Conservation (phyloP, 169 alveolate genomes). For the Toxoplasma gondii region DNA sequence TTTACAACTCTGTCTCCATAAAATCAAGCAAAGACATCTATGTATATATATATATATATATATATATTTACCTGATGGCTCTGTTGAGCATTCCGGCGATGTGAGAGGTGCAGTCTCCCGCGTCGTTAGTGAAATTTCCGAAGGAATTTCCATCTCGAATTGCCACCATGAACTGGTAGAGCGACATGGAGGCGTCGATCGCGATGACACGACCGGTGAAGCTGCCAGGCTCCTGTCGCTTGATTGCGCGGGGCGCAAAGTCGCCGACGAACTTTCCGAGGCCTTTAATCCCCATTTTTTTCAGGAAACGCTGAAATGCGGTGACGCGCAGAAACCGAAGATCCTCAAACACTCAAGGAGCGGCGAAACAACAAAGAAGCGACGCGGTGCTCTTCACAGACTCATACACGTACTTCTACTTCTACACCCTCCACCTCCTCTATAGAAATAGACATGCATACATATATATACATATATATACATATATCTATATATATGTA, state of each 20-base stretch:
- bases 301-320: background rate
- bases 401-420: no score
- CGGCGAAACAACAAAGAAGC: conserved; percentile 79
- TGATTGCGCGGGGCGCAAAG: conserved; percentile 69
- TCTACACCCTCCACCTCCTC: no score
- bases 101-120: conserved; percentile 93
- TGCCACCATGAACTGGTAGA: conserved; percentile 94
- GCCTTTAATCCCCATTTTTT: conserved; percentile 69
- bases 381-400: no score
- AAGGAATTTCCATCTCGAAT: conserved; percentile 84
- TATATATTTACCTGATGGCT: conserved; percentile 75
- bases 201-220: conserved; percentile 92
- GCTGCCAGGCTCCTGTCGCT: conserved; percentile 75
- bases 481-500: background rate
- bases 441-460: no score
- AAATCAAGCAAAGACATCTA: no score
- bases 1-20: no score
- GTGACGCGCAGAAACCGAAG: background rate
- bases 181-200: conserved; percentile 95
- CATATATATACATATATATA: no score
- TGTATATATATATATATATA: background rate
- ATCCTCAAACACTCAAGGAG: conserved; percentile 82
- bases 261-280: conserved; percentile 71
- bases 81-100: conserved; percentile 90
- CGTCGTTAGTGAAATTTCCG: conserved; percentile 87